Evolutionary conservation across 208 protist genomes (phyloP).

Genomic region (Wallacemonas rigidus): DNA sequence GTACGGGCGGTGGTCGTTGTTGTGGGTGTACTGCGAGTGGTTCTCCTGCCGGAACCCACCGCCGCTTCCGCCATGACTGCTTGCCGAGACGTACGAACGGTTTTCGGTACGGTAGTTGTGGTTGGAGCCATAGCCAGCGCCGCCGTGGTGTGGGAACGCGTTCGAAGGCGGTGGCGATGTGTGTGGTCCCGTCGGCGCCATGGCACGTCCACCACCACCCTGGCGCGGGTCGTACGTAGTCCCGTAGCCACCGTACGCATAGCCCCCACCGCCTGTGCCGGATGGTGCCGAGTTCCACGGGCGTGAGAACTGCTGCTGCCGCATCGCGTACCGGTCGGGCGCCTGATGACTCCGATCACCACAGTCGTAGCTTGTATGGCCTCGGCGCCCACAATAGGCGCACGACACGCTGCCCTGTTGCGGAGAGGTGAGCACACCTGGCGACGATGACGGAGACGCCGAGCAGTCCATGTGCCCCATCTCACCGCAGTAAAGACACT

Average conservation of each 20-base stretch:
- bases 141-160: no score
- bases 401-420: constrained; percentile 30
- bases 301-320: constrained; percentile 23
- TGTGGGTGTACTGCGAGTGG: not conserved
- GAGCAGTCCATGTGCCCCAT: constrained; percentile 77
- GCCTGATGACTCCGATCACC: constrained; percentile 33
- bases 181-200: not conserved
- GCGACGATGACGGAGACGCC: constrained; percentile 14
- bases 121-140: not conserved
- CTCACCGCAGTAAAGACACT: constrained; percentile 58
- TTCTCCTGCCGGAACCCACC: no score
- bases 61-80: no score
- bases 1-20: not conserved
- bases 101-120: not conserved
- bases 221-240: not conserved
- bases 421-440: constrained; percentile 1
- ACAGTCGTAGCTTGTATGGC: constrained; percentile 77
- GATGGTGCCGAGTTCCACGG: not conserved
- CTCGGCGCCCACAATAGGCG: constrained; percentile 61
- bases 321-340: constrained; percentile 56
- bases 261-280: not conserved
- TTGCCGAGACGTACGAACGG: not conserved
- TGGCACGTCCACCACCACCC: not conserved
- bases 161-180: not conserved
- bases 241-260: not conserved